phyloP scores from a whole-genome alignment of 495 filamentous ascomycete species.

The Parathielavia hyrcaniae region DNA sequence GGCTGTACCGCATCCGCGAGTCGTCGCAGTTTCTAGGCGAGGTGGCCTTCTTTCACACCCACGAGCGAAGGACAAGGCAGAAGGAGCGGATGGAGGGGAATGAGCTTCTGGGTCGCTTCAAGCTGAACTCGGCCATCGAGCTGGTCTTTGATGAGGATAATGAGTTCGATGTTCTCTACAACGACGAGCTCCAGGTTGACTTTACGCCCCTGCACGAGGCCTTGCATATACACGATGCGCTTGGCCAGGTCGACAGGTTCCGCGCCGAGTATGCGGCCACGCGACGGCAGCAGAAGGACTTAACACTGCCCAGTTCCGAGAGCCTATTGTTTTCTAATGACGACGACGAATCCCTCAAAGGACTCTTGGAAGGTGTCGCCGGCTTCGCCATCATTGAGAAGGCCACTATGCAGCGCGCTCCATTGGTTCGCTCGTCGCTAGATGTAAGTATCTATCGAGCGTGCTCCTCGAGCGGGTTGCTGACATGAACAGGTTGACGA shows the following conservation, averaged over 20 bases:
- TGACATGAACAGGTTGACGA: conserved; percentile 68
- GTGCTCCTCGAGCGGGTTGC: conserved; percentile 2
- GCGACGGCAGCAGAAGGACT: conserved; percentile 81
- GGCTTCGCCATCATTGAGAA: conserved; percentile 96
- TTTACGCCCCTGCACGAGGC: conserved; percentile 95
- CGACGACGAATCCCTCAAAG: conserved; percentile 63
- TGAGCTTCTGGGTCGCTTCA: conserved; percentile 69
- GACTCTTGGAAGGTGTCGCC: conserved; percentile 83
- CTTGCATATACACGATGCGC: conserved; percentile 90
- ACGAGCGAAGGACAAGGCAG: conserved; percentile 76
- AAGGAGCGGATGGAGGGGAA: conserved; percentile 69
- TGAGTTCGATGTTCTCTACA: conserved; percentile 89
- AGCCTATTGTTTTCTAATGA: conserved; percentile 72
- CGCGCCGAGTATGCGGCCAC: conserved; percentile 84
- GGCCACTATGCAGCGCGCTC: conserved; percentile 80
- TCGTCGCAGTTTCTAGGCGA: conserved; percentile 92
- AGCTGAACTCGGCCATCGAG: conserved; percentile 92
- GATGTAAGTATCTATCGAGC: conserved; percentile 54
- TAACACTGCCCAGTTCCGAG: conserved; percentile 69
- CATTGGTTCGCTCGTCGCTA: conserved; percentile 69
- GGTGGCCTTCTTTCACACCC: conserved; percentile 93
- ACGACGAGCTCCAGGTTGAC: conserved; percentile 87
- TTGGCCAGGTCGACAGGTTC: conserved; percentile 89
- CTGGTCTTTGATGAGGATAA: conserved; percentile 90
- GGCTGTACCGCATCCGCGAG: conserved; percentile 93